phyloP scores from a whole-genome alignment of 2,329 filamentous ascomycete genomes.

The Aspergillus texensis region DNA sequence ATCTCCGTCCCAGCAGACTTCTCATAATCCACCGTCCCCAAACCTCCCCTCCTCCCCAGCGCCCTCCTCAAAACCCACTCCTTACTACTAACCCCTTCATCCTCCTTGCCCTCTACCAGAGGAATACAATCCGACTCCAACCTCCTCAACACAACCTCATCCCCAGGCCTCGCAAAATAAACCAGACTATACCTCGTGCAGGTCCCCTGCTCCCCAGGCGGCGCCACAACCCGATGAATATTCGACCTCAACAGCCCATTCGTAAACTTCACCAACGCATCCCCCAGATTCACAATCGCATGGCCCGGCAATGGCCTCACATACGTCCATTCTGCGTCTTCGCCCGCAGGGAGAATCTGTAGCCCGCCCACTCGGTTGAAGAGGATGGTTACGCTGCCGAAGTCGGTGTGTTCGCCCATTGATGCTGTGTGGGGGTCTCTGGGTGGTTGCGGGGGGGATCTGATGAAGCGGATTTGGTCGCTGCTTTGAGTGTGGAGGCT shows the following conservation, averaged over 20 bases:
- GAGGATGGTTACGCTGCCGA: constrained; percentile 58
- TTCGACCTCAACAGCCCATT: constrained; percentile 44
- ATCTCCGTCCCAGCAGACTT: constrained; percentile 38
- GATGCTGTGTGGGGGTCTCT: constrained; percentile 45
- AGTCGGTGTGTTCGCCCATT: constrained; percentile 59
- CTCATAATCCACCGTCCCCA: constrained; percentile 35
- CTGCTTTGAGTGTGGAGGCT: constrained; percentile 46
- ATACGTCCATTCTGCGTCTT: constrained; percentile 53
- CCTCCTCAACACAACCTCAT: constrained; percentile 49
- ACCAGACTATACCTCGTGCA: background rate
- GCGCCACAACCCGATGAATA: constrained; percentile 22
- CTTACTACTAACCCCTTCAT: constrained; percentile 43
- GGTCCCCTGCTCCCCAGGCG: background rate
- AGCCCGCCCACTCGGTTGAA: constrained; percentile 60
- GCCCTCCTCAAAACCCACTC: constrained; percentile 47
- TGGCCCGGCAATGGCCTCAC: constrained; percentile 55
- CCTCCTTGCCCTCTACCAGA: constrained; percentile 24
- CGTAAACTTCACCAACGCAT: constrained; percentile 49
- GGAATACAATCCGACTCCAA: constrained; percentile 41
- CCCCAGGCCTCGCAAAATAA: constrained; percentile 30
- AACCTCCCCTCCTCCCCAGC: constrained; percentile 36
- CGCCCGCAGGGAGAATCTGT: constrained; percentile 52
- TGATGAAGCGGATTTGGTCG: constrained; percentile 58
- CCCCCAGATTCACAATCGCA: constrained; percentile 49
- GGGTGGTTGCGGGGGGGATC: constrained; percentile 50